Evolutionary conservation across 78 protist species (phyloP).

Genomic region (Guillardia theta): DNA sequence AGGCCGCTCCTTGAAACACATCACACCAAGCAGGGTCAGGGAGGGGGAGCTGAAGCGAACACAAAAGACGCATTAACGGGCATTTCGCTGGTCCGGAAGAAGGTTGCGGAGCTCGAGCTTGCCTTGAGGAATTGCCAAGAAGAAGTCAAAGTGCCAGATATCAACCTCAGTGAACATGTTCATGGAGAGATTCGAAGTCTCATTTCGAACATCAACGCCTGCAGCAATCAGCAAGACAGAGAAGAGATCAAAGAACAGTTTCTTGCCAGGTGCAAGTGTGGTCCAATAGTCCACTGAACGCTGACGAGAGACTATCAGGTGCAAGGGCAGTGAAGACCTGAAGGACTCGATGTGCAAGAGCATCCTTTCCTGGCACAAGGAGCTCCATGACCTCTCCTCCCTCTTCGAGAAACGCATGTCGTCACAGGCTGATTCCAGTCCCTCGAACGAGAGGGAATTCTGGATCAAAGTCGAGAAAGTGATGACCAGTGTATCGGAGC

Average conservation of each 20-base stretch:
- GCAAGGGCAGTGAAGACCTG: not conserved
- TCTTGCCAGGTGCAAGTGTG: not conserved
- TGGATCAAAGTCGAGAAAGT: constrained; percentile 17
- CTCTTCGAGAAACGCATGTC: not conserved
- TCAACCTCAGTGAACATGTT: not conserved
- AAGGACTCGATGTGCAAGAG: not conserved
- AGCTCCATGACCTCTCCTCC: not conserved
- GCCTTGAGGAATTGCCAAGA: not conserved
- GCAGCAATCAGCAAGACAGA: not conserved
- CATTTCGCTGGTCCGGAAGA: not conserved
- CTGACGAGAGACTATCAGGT: not conserved
- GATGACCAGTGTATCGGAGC: not conserved
- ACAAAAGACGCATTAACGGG: too few species aligned
- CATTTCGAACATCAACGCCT: not conserved
- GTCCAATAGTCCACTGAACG: not conserved
- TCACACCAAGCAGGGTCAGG: too few species aligned
- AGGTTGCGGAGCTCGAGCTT: not conserved
- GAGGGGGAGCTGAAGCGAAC: too few species aligned
- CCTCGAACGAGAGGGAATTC: not conserved
- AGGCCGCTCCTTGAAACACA: not conserved
- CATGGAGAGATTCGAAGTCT: not conserved
- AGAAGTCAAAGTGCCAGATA: not conserved
- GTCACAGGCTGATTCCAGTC: not conserved
- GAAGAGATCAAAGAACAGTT: constrained; percentile 4
- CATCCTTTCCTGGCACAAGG: not conserved